Base-by-base conservation (phyloP, 257 asterid species). In the Buddleja alternifolia region DNA sequence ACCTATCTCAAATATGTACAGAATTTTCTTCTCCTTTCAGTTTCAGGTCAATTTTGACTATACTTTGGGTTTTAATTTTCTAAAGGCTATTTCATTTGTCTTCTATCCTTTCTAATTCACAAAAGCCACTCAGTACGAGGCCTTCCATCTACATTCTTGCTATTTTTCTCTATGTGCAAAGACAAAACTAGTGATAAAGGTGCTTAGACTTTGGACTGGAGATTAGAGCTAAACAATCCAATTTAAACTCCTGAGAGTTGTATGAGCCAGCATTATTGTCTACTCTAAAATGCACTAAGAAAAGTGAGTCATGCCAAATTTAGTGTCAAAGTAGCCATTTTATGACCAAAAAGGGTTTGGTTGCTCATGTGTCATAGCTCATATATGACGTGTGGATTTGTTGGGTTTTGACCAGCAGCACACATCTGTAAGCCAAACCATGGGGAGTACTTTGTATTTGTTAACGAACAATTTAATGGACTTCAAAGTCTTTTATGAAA, bases 1-100 rank as follows among this genome's bases (percentile, higher is more conserved):
- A 23, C 17, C 36, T 17, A 14, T 21, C 47, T 57, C 6, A 46
- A 14, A 4, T 67, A 3, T 50, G 20, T 10, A 24, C 10, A 41
- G 6, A 71, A 16, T 6, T 60, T 44, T 51, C 16, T 50, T n/a
- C 0, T 58, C 24, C 59, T n/a, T n/a, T n/a, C n/a, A n/a, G 11
- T 7, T 56, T 53, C 12, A 20, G 65, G 3, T 32, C 36, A 24
- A 24, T 48, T 12, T 25, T 24, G 63, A 17, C 12, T 10, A 29
- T 69, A 40, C 5, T 14, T 58, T 70, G 40, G 70, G 15, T 25
- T 48, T 70, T n/a, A 15, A 60, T n/a, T 10, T 48, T 60, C 39
- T 37, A 47, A 10, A 29, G 29, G 56, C 10, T 54, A 20, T 39
- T 25, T 17, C 9, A 8, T 14, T 42, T 58, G 12, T 4, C 8